A percentile compares a stretch with the other conserved stretches of the same genome.
Evolutionary conservation across 306 rosid genomes (phyloP).

Genomic region (Erythrophleum fordii): DNA sequence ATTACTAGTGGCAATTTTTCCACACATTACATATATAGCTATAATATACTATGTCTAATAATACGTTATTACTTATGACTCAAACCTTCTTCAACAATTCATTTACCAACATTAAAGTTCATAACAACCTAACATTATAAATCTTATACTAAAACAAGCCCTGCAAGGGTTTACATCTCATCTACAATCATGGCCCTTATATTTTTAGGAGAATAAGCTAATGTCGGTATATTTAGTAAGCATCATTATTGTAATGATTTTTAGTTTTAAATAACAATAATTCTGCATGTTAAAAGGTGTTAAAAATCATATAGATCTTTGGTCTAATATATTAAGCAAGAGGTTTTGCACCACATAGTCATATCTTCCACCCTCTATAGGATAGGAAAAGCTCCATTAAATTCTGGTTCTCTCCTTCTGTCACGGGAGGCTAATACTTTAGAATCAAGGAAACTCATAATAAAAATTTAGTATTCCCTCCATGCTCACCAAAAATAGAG

Average conservation of each 20-base stretch:
- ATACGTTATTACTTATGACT: too few species aligned
- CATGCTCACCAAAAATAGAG: conserved; percentile 16
- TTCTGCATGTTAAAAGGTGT: neutral
- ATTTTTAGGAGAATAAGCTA: neutral
- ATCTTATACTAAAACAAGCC: neutral
- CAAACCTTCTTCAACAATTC: too few species aligned
- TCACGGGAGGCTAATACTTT: neutral
- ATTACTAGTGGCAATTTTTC: too few species aligned
- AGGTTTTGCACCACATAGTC: neutral
- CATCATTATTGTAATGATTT: neutral
- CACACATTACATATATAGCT: too few species aligned
- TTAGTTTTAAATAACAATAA: neutral
- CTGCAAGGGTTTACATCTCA: neutral
- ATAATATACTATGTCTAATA: too few species aligned
- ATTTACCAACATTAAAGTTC: too few species aligned
- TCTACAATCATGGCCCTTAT: conserved; percentile 9
- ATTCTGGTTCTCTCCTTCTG: neutral
- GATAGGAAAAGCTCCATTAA: neutral
- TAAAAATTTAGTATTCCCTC: conserved; percentile 19
- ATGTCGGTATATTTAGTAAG: neutral
- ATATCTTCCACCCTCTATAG: neutral
- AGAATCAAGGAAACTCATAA: conserved; percentile 22
- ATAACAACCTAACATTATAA: conserved; percentile 9
- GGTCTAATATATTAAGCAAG: neutral
- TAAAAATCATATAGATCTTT: neutral